Evolutionary conservation across 169 alveolate species (phyloP), one percentile per base, ranked within the genome.

Genomic region (Eimeria necatrix): DNA sequence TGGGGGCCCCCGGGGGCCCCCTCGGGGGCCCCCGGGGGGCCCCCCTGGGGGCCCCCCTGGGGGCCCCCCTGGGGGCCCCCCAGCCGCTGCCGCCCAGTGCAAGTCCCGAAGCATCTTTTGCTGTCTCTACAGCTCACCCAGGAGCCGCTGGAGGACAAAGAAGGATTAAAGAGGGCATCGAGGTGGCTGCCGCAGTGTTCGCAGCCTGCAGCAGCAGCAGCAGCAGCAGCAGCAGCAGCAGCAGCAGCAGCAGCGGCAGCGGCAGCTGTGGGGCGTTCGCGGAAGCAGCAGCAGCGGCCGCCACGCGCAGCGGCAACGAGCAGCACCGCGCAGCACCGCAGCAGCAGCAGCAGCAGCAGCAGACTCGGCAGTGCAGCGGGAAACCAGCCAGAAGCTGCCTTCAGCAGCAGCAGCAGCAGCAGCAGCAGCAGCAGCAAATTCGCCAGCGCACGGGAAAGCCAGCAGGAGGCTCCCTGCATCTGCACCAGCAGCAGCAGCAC

Each of bases 81-180:
- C n/a, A n/a, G n/a, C n/a, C n/a, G n/a, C n/a, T n/a, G n/a, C n/a
- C n/a, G 86, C 14, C 61, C 81, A 0, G 71, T 56, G 49, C 96
- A 76, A 41, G n/a, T 85, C 53, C 97, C 94, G 24, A 60, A 12
- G 68, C 94, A 96, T 26, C 94, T 80, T 68, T 56, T 49, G 4
- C 80, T 18, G 22, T 74, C 94, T 53, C 89, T 74, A 83, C 98
- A 97, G 16, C 70, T 46, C 24, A 91, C 3, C 87, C 96, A 95
- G 41, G 56, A 32, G 49, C 95, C 93, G 68, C 95, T 93, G 70
- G 61, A 12, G 64, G 96, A 83, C 20, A 64, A 90, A 48, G 95
- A 95, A n/a, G 96, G 16, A 76, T 96, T 97, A 87, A 95, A 97
- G 49, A 96, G 96, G 48, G 92, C 49, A 93, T 97, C 97, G 70